Conservation (phyloP, 352 stramenopile genomes). For the Phytophthora sansomeana region DNA sequence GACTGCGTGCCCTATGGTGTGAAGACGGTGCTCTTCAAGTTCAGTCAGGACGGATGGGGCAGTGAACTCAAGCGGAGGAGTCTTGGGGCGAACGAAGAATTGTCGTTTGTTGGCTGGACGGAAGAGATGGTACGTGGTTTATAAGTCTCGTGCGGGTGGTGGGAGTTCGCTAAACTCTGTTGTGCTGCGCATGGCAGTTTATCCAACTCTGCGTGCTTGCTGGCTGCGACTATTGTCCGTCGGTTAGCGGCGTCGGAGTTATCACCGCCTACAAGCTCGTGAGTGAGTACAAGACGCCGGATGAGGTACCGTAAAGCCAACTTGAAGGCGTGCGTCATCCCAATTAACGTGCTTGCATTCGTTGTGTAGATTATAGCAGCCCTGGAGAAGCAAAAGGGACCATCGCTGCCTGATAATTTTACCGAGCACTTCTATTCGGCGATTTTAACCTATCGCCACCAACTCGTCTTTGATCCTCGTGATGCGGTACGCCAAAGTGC, state of each 20-base stretch:
- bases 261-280: slow-evolving; percentile 87
- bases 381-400: slow-evolving; percentile 58
- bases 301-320: slow-evolving; percentile 45
- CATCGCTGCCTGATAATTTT: slow-evolving; percentile 51
- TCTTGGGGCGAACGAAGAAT: slow-evolving; percentile 81
- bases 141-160: background rate
- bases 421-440: slow-evolving; percentile 60
- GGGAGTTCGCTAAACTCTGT: background rate
- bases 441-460: slow-evolving; percentile 89
- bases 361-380: slow-evolving; percentile 55
- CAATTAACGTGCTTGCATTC: background rate
- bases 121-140: slow-evolving; percentile 79
- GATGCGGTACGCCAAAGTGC: slow-evolving; percentile 48
- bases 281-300: slow-evolving; percentile 51
- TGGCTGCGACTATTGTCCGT: slow-evolving; percentile 92
- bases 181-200: slow-evolving; percentile 52
- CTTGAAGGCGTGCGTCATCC: background rate
- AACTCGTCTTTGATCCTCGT: slow-evolving; percentile 88
- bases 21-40: slow-evolving; percentile 93
- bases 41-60: slow-evolving; percentile 87
- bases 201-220: slow-evolving; percentile 86
- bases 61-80: slow-evolving; percentile 88
- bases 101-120: slow-evolving; percentile 86
- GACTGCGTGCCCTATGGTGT: slow-evolving; percentile 96
- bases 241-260: slow-evolving; percentile 77